phyloP scores from a whole-genome alignment of 768 basidiomycete species.

The Hericium coralloides region DNA sequence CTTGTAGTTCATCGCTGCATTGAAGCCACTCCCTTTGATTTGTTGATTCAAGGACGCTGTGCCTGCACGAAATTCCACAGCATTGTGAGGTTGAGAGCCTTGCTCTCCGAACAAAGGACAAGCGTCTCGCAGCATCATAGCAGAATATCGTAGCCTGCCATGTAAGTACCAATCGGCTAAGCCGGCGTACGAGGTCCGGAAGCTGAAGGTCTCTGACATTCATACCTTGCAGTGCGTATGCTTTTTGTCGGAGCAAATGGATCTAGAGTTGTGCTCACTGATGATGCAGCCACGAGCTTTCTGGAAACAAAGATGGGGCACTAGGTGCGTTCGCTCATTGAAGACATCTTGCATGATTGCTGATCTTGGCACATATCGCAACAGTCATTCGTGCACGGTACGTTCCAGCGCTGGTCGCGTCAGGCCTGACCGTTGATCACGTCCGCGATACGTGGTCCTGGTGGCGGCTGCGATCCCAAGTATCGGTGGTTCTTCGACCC shows the following conservation, averaged over 20 bases:
- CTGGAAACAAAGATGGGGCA: constrained; percentile 9
- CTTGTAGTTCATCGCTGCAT: too few relatives aligned
- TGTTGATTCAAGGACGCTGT: too few relatives aligned
- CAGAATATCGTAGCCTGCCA: neutral
- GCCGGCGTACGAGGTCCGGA: constrained; percentile 6
- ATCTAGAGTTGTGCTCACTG: neutral
- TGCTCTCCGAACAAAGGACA: too few relatives aligned
- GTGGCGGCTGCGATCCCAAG: constrained; percentile 57
- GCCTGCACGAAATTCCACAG: too few relatives aligned
- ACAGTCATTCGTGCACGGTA: constrained; percentile 16
- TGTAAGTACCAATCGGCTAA: constrained; percentile 7
- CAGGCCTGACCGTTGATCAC: neutral
- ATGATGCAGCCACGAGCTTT: constrained; percentile 12
- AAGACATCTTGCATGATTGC: neutral
- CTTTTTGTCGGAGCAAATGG: neutral
- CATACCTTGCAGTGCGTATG: constrained; percentile 11
- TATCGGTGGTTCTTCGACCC: constrained; percentile 83
- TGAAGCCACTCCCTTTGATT: too few relatives aligned
- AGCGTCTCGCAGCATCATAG: too few relatives aligned
- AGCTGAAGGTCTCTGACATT: constrained; percentile 13
- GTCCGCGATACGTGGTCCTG: constrained; percentile 55
- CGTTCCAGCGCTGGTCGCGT: neutral
- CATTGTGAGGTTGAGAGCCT: too few relatives aligned
- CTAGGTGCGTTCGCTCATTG: constrained; percentile 7
- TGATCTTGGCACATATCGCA: neutral